phyloP scores from a whole-genome alignment of 352 stramenopile genomes.

The Globisporangium perplexum region DNA sequence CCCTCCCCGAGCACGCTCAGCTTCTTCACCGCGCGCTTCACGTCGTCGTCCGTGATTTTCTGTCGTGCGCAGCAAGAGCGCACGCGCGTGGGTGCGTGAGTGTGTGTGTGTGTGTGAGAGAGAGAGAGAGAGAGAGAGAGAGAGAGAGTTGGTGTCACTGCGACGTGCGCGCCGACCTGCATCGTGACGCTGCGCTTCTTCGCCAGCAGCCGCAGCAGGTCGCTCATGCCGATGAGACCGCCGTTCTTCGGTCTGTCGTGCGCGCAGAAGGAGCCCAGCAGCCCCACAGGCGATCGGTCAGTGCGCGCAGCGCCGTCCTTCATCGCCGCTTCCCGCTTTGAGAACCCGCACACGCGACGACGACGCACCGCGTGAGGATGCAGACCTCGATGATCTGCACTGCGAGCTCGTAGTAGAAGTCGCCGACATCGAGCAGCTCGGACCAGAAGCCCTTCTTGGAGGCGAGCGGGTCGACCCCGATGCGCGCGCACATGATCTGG shows the following conservation, averaged over 20 bases:
- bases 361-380: constrained; percentile 84
- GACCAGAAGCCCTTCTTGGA: constrained; percentile 99
- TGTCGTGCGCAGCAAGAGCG: constrained; percentile 14
- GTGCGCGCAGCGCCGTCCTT: neutral
- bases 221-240: constrained; percentile 75
- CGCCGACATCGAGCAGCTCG: constrained; percentile 94
- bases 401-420: constrained; percentile 99
- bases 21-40: constrained; percentile 93
- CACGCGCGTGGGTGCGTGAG: too few relatives aligned
- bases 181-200: constrained; percentile 60
- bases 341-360: too few relatives aligned
- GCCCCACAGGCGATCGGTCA: neutral
- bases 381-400: constrained; percentile 99
- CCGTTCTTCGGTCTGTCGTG: constrained; percentile 71
- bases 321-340: too few relatives aligned
- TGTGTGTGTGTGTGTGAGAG: neutral
- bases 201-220: constrained; percentile 62
- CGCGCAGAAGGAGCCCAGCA: neutral
- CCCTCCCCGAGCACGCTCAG: constrained; percentile 92
- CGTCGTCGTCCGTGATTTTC: constrained; percentile 89
- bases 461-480: constrained; percentile 96
- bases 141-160: neutral
- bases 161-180: constrained; percentile 24
- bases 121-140: neutral
- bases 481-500: constrained; percentile 94